Evolutionary conservation across 768 basidiomycete genomes (phyloP).

Genomic region (Clitopilus passeckerianus): DNA sequence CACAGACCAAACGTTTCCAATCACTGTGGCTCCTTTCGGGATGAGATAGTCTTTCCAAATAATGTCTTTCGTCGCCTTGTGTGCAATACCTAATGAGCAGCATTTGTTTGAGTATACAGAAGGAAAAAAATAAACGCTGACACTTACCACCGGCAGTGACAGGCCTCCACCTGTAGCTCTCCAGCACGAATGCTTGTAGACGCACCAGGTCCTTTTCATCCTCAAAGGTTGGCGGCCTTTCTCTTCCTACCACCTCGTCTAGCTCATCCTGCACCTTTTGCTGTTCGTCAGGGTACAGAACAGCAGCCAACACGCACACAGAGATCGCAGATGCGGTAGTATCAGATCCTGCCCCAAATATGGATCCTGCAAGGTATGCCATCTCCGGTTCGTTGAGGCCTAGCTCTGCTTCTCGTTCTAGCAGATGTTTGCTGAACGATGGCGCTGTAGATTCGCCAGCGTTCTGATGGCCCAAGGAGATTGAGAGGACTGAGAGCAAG

Average conservation of each 20-base stretch:
- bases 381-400: slow-evolving; percentile 52
- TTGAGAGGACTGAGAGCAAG: background rate
- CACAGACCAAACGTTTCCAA: slow-evolving; percentile 58
- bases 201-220: slow-evolving; percentile 38
- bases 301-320: slow-evolving; percentile 50
- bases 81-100: slow-evolving; percentile 36
- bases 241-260: slow-evolving; percentile 44
- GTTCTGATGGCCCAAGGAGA: background rate
- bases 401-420: slow-evolving; percentile 49
- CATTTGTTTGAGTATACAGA: background rate
- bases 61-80: slow-evolving; percentile 61
- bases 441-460: slow-evolving; percentile 27
- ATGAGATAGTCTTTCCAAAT: slow-evolving; percentile 51
- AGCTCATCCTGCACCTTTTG: slow-evolving; percentile 47
- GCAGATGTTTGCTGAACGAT: slow-evolving; percentile 54
- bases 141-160: slow-evolving; percentile 38
- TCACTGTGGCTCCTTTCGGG: slow-evolving; percentile 52
- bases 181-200: slow-evolving; percentile 43
- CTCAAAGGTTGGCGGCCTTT: slow-evolving; percentile 32
- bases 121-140: background rate
- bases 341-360: slow-evolving; percentile 65
- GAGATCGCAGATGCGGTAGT: slow-evolving; percentile 60
- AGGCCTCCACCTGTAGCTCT: slow-evolving; percentile 47
- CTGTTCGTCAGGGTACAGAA: slow-evolving; percentile 49
- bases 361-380: slow-evolving; percentile 57